A percentile compares a stretch with the other conserved stretches of the same genome.
phyloP scores from a whole-genome alignment of 805 yeast genomes.

The Nadsonia fulvescens region DNA sequence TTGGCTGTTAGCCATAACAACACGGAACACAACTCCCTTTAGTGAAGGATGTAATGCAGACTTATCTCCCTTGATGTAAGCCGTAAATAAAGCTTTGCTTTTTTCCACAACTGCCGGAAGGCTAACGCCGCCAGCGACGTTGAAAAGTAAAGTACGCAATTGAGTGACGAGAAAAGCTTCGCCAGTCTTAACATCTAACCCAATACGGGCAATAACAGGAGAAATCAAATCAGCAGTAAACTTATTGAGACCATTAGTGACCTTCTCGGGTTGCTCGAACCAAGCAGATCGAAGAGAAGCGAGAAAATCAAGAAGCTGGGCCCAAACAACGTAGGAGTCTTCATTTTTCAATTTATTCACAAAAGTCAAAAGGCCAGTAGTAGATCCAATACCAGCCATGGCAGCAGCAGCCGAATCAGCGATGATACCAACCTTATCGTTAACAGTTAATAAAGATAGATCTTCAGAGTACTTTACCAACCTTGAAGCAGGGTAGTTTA shows the following conservation, averaged over 20 bases:
- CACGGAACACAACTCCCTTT: constrained; percentile 26
- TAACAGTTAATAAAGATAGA: constrained; percentile 42
- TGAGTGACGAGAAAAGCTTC: constrained; percentile 46
- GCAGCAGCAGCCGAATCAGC: constrained; percentile 66
- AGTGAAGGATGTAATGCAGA: constrained; percentile 32
- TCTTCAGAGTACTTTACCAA: constrained; percentile 49
- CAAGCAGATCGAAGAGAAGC: constrained; percentile 17
- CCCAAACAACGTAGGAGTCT: constrained; percentile 39
- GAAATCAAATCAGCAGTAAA: constrained; percentile 37
- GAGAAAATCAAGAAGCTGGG: constrained; percentile 28
- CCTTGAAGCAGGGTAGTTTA: constrained; percentile 50
- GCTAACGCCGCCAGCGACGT: constrained; percentile 37
- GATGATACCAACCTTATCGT: constrained; percentile 63
- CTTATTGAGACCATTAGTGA: constrained; percentile 29
- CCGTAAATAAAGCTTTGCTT: constrained; percentile 22
- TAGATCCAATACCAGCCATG: constrained; percentile 48
- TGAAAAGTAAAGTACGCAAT: constrained; percentile 42
- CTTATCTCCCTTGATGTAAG: constrained; percentile 26
- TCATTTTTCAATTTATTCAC: constrained; percentile 32
- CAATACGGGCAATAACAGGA: constrained; percentile 30
- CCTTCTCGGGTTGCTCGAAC: constrained; percentile 20
- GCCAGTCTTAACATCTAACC: constrained; percentile 40
- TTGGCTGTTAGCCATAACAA: constrained; percentile 23
- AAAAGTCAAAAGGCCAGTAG: constrained; percentile 35
- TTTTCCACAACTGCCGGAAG: constrained; percentile 28